Conservation (phyloP, 352 stramenopile genomes). For the Phytophthora uliginosa region DNA sequence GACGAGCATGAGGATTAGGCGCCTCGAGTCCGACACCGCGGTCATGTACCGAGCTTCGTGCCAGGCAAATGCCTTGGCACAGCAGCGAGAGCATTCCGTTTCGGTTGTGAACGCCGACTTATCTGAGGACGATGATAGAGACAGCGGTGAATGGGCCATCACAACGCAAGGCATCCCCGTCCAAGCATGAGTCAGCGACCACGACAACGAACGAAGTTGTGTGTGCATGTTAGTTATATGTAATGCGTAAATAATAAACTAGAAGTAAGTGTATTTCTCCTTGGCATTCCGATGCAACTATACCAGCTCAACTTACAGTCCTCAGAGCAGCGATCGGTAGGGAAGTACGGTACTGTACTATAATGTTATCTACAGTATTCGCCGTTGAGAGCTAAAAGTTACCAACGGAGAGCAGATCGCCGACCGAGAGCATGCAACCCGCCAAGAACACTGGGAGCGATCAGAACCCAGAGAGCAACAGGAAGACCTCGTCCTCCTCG, state of each 20-base stretch:
- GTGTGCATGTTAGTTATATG: neutral
- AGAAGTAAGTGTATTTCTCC: too few relatives aligned
- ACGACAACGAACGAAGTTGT: constrained; percentile 28
- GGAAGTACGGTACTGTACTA: neutral
- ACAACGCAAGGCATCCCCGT: constrained; percentile 36
- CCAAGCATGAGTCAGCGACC: constrained; percentile 9
- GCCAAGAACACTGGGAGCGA: neutral
- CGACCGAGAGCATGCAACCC: constrained; percentile 30
- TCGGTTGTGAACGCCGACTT: constrained; percentile 29
- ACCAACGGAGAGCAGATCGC: constrained; percentile 24
- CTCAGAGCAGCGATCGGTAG: neutral
- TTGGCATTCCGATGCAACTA: neutral
- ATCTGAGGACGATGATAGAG: constrained; percentile 21
- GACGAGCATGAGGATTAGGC: constrained; percentile 20
- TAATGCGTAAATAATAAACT: constrained; percentile 9
- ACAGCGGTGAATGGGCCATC: constrained; percentile 41
- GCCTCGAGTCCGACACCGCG: constrained; percentile 27
- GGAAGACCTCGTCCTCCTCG: neutral
- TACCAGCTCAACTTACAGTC: neutral
- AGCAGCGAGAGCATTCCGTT: constrained; percentile 18
- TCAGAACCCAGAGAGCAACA: neutral
- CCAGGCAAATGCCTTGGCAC: neutral
- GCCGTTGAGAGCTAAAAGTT: neutral
- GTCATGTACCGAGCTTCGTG: constrained; percentile 14
- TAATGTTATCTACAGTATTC: constrained; percentile 22